These are phyloP conservation scores for Aspergillus olivimuriae DNA, from an alignment of 495 filamentous ascomycete genomes.

Conservation along the genomic window DNA sequence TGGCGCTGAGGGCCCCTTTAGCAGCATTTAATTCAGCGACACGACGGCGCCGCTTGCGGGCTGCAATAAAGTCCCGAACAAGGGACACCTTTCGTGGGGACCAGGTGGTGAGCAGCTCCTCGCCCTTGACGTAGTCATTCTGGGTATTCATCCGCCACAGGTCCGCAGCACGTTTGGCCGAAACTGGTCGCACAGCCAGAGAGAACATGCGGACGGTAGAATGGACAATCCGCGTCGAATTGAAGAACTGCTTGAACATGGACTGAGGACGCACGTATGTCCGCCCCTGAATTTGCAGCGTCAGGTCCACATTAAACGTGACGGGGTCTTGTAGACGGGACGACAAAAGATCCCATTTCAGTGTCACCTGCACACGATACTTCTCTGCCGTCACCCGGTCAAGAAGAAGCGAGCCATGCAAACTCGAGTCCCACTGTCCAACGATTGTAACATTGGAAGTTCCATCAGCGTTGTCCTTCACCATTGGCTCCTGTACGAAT, in stretches of 20 bases:
- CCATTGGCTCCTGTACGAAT: conserved; percentile 63
- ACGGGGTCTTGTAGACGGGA: conserved; percentile 75
- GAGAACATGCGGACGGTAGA: conserved; percentile 81
- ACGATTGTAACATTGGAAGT: conserved; percentile 80
- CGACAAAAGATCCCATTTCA: conserved; percentile 77
- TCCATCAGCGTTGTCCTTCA: conserved; percentile 80
- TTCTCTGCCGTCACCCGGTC: conserved; percentile 86
- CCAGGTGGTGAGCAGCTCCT: conserved; percentile 80
- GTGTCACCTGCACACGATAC: conserved; percentile 80
- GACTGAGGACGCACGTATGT: conserved; percentile 77
- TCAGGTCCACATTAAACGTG: conserved; percentile 72
- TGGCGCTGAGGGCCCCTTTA: conserved; percentile 56
- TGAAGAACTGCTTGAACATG: conserved; percentile 83
- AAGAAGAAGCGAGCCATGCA: conserved; percentile 82
- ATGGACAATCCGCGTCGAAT: conserved; percentile 76
- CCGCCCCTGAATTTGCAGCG: conserved; percentile 76
- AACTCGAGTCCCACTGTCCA: conserved; percentile 94
- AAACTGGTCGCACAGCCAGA: conserved; percentile 74
- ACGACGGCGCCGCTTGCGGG: conserved; percentile 62
- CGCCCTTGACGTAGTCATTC: conserved; percentile 89
- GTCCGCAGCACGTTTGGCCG: conserved; percentile 85
- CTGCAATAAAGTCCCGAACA: conserved; percentile 70
- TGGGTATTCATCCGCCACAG: conserved; percentile 96
- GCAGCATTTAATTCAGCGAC: conserved; percentile 75
- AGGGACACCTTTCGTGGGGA: conserved; percentile 82